Percentiles rank a stretch among this genome's conserved stretches.
Evolutionary conservation across 1,284 basidiomycete species (phyloP).

Genomic region (Ustilago lituana): DNA sequence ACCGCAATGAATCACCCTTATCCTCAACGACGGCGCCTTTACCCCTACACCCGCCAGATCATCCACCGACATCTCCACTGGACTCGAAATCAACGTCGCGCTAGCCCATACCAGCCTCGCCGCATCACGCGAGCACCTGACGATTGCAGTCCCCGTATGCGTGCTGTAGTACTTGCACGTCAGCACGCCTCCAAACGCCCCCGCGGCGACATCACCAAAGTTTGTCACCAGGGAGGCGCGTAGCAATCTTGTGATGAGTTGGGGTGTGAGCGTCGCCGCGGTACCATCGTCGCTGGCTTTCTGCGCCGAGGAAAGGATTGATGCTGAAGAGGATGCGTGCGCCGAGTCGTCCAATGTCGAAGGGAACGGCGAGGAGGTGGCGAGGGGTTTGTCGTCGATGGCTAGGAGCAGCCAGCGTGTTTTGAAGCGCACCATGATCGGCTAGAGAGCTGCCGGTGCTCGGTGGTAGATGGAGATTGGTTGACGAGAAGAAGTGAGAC

Average conservation of each 20-base stretch:
- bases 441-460: too few species aligned
- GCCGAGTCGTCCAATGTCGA: constrained; percentile 2
- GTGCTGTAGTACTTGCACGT: constrained; percentile 51
- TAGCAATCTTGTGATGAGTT: constrained; percentile 36
- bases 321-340: constrained; percentile 5
- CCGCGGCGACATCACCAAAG: constrained; percentile 51
- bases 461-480: too few species aligned
- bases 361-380: constrained; percentile 12
- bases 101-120: constrained; percentile 46
- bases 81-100: constrained; percentile 38
- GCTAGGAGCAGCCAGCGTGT: constrained; percentile 50
- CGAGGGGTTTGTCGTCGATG: constrained; percentile 30
- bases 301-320: constrained; percentile 12
- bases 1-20: constrained; percentile 43
- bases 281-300: neutral
- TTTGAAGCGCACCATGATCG: constrained; percentile 50
- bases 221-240: constrained; percentile 36
- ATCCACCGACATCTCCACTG: constrained; percentile 11
- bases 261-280: constrained; percentile 18
- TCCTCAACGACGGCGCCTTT: constrained; percentile 17
- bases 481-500: too few species aligned
- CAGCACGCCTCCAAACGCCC: constrained; percentile 36
- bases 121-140: constrained; percentile 48
- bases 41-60: neutral
- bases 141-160: constrained; percentile 46